Base-by-base conservation (phyloP, 176 grass and related monocot species). In the sorghum (Sorghum bicolor) region DNA sequence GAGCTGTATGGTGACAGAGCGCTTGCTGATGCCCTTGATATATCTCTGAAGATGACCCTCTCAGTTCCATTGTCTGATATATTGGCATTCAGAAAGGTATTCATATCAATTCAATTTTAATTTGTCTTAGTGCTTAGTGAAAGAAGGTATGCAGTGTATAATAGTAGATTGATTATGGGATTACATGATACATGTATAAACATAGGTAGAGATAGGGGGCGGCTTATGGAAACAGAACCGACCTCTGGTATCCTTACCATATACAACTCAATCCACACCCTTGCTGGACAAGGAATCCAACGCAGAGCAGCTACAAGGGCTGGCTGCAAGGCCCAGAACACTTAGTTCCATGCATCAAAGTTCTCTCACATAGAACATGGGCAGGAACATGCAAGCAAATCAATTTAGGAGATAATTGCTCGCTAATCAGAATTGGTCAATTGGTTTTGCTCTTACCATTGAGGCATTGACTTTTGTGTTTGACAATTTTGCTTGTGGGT, bases 11-110 rank as follows among this genome's bases (percentile, higher is more conserved):
- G 93, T 80, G 97, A 99, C 57, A 94, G 88, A 79, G 97, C 97
- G 72, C 91, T 99, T 78, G 93, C 91, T 26, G 93, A 99, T 94
- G 97, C 82, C 61, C 86, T 99, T 64, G 93, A 99, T 85, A 80
- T 99, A 83, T 99, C 97, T 81, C 77, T 99, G 80, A 99, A 99
- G 88, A 96, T 99, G 91, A 92, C 88, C 50, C 91, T 99, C 57
- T 92, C 97, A 33, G 80, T 99, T 91, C 91, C 97, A 29, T 76
- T 96, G 65, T 84, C 89, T 78, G 97, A 99, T 87, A 87, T 96
- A 79, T 80, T 99, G 91, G 88, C 93, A 62, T 96, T 90, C 81
- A 94, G 80, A 88, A 99, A 99, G 93, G 97, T 92, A 86, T 72
- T 26, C 57, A 25, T 75, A 15, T 50, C 25, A 22, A 86, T 75